Percentiles rank a stretch among this genome's conserved stretches.
These are phyloP conservation scores for Lepidopterella palustris DNA, from an alignment of 495 filamentous ascomycete genomes.

Conservation along the genomic window DNA sequence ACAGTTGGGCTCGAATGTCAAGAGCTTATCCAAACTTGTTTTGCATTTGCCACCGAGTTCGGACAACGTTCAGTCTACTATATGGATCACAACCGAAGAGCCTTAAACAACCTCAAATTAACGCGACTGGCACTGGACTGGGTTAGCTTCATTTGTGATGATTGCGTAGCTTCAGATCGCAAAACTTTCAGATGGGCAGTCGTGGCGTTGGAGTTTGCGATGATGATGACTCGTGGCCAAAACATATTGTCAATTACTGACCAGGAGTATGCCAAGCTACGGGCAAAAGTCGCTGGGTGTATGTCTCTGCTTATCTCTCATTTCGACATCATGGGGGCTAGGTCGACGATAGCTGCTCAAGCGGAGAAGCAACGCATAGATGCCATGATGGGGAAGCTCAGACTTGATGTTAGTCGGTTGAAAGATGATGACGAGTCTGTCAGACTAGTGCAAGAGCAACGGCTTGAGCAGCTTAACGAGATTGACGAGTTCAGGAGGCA, in stretches of 20 bases:
- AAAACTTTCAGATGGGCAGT: constrained; percentile 98
- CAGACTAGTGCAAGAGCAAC: constrained; percentile 63
- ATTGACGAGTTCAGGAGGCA: constrained; percentile 74
- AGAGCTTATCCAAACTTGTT: constrained; percentile 96
- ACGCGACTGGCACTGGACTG: constrained; percentile 91
- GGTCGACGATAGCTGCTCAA: constrained; percentile 86
- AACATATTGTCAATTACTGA: constrained; percentile 85
- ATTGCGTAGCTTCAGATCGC: constrained; percentile 88
- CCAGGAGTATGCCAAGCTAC: constrained; percentile 71
- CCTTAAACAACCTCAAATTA: constrained; percentile 93
- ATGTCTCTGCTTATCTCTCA: constrained; percentile 97
- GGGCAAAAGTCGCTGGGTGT: constrained; percentile 88
- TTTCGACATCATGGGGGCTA: constrained; percentile 97
- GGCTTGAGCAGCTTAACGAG: constrained; percentile 59
- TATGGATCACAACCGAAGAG: constrained; percentile 86
- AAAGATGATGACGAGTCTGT: constrained; percentile 81
- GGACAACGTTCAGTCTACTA: constrained; percentile 87
- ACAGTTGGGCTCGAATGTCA: constrained; percentile 80
- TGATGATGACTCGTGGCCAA: constrained; percentile 89
- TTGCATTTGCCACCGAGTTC: constrained; percentile 96
- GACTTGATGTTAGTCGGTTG: constrained; percentile 67
- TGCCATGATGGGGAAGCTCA: constrained; percentile 62
- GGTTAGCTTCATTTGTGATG: constrained; percentile 96
- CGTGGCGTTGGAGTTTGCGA: constrained; percentile 87
- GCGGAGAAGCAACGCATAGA: constrained; percentile 81